Base-by-base conservation (phyloP, 495 filamentous ascomycete species). In the Polyplosphaeria fusca region DNA sequence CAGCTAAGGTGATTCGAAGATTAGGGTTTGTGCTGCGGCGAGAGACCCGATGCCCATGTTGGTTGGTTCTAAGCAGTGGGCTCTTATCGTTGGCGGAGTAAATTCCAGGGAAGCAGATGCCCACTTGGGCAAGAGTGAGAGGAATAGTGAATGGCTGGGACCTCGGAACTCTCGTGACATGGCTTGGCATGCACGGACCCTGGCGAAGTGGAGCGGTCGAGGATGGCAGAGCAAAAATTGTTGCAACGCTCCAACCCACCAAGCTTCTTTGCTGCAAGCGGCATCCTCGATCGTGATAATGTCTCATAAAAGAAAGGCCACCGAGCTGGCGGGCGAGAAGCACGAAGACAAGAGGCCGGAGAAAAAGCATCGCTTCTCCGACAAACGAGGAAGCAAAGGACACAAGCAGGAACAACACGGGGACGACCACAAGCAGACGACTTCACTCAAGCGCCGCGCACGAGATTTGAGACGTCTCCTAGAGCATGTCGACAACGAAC, bases 381-480 rank as follows among this genome's bases (percentile, higher is more conserved):
- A 45, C 5, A 19, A 43, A 12, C 4, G 35, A 27, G 37, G 47
- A 24, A 5, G 41, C 5, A 52, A 44, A 35, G 38, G 54, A 24
- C 16, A 30, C 12, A 41, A 48, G 47, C 44, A 22, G 4, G 19
- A 30, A 4, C 39, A 58, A 25, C 37, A 20, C 9, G 18, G 23
- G 7, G 24, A 32, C 4, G 50, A 47, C 19, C 45, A 47, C 23
- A 47, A 37, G 3, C 39, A 53, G 24, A 56, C 70, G 65, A 69
- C 66, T 59, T 70, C 73, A 40, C 64, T 81, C 49, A 86, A 83
- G 67, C 81, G 82, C 59, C 76, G 80, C 16, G 80, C 81, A 40
- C 76, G 84, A 16, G 77, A 82, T 20, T 77, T 87, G 22, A 76
- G 75, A 49, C 73, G 86, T 22, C 74, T 87, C 0, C 80, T 95